Conservation (phyloP, 1,139 yeast species). For the Pichia terricola region DNA sequence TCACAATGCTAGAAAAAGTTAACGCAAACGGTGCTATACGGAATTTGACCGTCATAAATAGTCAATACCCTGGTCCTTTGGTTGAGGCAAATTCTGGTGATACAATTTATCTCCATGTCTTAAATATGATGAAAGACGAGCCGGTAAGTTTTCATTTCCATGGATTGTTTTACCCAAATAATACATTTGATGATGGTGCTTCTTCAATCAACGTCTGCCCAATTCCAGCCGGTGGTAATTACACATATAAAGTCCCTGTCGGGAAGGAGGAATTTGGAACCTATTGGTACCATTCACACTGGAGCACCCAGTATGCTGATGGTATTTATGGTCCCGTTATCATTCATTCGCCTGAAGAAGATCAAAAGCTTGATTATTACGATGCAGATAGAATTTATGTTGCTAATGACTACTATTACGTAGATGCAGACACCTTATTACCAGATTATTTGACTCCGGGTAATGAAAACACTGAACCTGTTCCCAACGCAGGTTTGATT, state of each 20-base stretch:
- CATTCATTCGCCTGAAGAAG: constrained; percentile 17
- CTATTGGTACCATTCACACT: constrained; percentile 45
- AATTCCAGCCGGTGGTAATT: constrained; percentile 29
- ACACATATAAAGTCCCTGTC: constrained; percentile 31
- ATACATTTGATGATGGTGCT: constrained; percentile 37
- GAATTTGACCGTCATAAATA: constrained; percentile 30
- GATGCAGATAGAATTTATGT: constrained; percentile 15
- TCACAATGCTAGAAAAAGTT: constrained; percentile 6
- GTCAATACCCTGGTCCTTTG: constrained; percentile 30
- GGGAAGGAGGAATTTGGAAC: constrained; percentile 34
- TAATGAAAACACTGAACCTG: constrained; percentile 26
- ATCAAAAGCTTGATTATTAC: constrained; percentile 23
- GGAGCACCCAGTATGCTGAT: constrained; percentile 39
- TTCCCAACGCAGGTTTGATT: constrained; percentile 18
- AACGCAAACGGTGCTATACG: constrained; percentile 14
- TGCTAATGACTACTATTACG: constrained; percentile 16
- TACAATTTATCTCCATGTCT: constrained; percentile 26
- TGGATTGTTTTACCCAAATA: constrained; percentile 34
- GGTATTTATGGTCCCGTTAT: constrained; percentile 36
- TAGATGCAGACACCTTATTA: constrained; percentile 9
- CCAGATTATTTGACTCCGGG: constrained; percentile 12
- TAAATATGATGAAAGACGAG: constrained; percentile 20
- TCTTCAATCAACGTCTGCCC: constrained; percentile 35
- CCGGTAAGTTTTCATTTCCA: constrained; percentile 39
- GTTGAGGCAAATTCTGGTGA: constrained; percentile 32